phyloP scores from a whole-genome alignment of 257 asterid genomes.

The Ilex asprella region DNA sequence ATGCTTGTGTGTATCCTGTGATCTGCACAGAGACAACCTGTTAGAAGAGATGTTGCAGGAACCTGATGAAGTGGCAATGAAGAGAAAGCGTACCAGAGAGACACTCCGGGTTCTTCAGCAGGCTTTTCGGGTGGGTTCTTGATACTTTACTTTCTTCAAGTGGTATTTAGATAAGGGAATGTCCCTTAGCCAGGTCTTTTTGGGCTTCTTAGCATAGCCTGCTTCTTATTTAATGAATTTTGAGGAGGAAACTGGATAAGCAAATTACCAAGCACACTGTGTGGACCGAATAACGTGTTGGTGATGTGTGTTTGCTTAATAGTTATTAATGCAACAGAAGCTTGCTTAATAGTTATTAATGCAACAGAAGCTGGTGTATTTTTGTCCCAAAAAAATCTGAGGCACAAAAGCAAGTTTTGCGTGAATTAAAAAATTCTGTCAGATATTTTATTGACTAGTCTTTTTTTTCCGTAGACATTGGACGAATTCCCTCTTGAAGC shows the following conservation, averaged over 20 bases:
- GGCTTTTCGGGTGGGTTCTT: slow-evolving; percentile 74
- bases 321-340: no score
- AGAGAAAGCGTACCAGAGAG: slow-evolving; percentile 90
- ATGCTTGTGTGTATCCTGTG: slow-evolving; percentile 15
- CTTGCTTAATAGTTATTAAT: not conserved
- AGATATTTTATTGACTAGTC: not conserved
- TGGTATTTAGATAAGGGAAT: not conserved
- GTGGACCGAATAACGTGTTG: not conserved
- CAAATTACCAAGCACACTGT: not conserved
- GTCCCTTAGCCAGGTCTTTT: not conserved
- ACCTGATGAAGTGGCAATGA: slow-evolving; percentile 84
- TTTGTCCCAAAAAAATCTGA: no score
- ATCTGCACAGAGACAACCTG: slow-evolving; percentile 66
- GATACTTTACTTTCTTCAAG: not conserved
- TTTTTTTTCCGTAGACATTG: slow-evolving; percentile 43
- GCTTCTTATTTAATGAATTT: no score
- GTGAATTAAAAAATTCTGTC: not conserved
- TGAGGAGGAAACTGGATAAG: no score
- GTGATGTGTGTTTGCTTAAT: not conserved
- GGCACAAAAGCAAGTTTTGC: no score
- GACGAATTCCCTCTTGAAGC: slow-evolving; percentile 95
- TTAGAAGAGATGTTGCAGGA: slow-evolving; percentile 95
- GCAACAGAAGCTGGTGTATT: no score
- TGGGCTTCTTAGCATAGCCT: not conserved
- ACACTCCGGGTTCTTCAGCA: slow-evolving; percentile 84